phyloP scores from a whole-genome alignment of 139 green algal genomes.

The Pleodorina starrii region DNA sequence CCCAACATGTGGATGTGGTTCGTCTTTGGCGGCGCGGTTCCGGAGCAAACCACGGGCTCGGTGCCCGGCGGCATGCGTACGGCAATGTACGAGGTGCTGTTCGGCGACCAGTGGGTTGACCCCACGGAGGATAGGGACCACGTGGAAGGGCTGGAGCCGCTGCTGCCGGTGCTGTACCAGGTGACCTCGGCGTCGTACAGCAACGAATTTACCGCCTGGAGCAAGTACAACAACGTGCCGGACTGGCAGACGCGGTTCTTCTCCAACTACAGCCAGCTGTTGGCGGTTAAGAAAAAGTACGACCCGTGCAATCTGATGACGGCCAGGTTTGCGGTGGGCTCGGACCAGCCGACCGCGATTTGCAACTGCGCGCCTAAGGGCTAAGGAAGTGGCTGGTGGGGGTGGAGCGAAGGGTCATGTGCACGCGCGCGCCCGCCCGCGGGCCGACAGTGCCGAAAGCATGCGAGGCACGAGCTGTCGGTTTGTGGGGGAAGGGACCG shows the following conservation, averaged over 20 bases:
- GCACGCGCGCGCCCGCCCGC: too few relatives aligned
- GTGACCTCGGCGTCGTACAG: neutral
- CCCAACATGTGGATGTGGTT: conserved; percentile 32
- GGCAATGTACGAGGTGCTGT: conserved; percentile 9
- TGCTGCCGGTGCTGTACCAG: neutral
- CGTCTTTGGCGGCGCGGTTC: neutral
- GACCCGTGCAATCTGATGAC: conserved; percentile 45
- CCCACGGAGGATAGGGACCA: neutral
- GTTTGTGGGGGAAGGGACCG: too few relatives aligned
- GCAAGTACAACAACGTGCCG: conserved; percentile 2
- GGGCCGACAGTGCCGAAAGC: too few relatives aligned
- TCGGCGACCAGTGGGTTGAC: neutral
- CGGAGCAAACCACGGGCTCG: neutral
- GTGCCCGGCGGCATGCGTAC: conserved; percentile 11
- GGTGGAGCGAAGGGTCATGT: too few relatives aligned
- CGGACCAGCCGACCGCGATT: conserved; percentile 2
- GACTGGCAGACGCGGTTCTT: conserved; percentile 47
- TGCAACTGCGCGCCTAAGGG: conserved; percentile 9
- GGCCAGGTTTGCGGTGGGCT: neutral
- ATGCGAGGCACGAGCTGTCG: too few relatives aligned
- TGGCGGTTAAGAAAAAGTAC: conserved; percentile 40
- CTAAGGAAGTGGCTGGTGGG: conserved; percentile 9
- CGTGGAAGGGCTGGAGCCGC: neutral
- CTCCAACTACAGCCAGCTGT: neutral
- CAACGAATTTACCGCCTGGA: neutral